phyloP scores from a whole-genome alignment of 1,284 basidiomycete species.

The Psilocybe mexicana region DNA sequence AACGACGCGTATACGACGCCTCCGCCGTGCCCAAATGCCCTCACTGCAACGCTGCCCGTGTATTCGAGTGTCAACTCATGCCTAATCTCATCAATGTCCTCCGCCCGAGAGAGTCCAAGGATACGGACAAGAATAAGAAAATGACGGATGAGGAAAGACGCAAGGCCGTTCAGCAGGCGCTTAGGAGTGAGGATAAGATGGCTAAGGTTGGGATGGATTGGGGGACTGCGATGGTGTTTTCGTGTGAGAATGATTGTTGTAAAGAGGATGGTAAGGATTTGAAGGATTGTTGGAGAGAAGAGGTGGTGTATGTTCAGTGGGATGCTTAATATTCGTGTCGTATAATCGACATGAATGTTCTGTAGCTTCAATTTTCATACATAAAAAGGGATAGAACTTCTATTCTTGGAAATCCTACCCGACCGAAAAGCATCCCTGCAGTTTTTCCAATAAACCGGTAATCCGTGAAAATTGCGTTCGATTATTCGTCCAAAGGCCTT shows the following conservation, averaged over 20 bases:
- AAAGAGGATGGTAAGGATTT: slow-evolving; percentile 34
- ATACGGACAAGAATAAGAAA: slow-evolving; percentile 29
- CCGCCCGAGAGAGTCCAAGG: slow-evolving; percentile 29
- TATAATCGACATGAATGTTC: not conserved
- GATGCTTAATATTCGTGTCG: slow-evolving; percentile 15
- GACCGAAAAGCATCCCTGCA: not conserved
- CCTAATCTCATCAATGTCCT: slow-evolving; percentile 82
- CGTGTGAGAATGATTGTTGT: slow-evolving; percentile 74
- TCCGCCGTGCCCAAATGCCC: slow-evolving; percentile 56
- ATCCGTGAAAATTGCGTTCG: no score
- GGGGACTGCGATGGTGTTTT: slow-evolving; percentile 83
- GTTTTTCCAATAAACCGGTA: no score
- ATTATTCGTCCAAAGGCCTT: no score
- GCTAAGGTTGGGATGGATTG: slow-evolving; percentile 71
- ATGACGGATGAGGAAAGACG: slow-evolving; percentile 61
- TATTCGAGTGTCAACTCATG: slow-evolving; percentile 88
- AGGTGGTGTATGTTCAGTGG: slow-evolving; percentile 25
- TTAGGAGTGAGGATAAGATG: slow-evolving; percentile 40
- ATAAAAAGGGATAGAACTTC: not conserved
- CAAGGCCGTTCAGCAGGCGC: slow-evolving; percentile 50
- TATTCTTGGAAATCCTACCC: not conserved
- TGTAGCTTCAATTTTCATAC: not conserved
- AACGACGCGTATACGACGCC: slow-evolving; percentile 52
- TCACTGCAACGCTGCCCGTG: slow-evolving; percentile 56
- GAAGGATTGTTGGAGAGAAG: slow-evolving; percentile 22